These are phyloP conservation scores for Aspergillus pseudoterreus DNA, from an alignment of 2,329 filamentous ascomycete genomes.

Conservation along the genomic window DNA sequence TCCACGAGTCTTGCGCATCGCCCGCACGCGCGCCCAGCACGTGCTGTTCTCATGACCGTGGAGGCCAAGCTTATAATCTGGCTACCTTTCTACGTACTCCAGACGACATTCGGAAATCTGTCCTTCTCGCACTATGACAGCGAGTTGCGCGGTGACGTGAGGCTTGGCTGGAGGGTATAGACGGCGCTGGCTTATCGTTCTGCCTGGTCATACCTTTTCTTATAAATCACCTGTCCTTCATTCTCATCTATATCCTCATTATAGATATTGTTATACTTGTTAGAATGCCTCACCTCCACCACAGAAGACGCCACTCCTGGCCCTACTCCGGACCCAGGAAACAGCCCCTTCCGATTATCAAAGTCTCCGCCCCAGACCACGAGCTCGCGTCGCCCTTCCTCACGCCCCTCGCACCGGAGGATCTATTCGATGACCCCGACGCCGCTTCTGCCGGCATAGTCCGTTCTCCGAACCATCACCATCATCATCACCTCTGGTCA, in stretches of 20 bases:
- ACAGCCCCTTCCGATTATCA: constrained; percentile 17
- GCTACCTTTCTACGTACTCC: too few relatives aligned
- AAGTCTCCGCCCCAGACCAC: constrained; percentile 13
- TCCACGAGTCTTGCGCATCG: too few relatives aligned
- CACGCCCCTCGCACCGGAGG: constrained; percentile 18
- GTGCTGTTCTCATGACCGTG: too few relatives aligned
- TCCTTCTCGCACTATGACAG: too few relatives aligned
- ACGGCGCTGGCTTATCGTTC: neutral
- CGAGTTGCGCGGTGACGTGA: too few relatives aligned
- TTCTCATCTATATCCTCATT: neutral
- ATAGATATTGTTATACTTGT: neutral
- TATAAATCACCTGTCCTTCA: neutral
- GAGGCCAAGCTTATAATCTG: too few relatives aligned
- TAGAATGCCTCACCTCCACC: constrained; percentile 25
- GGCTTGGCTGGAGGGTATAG: too few relatives aligned
- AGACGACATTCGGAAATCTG: too few relatives aligned
- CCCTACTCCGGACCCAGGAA: constrained; percentile 29
- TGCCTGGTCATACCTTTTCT: neutral
- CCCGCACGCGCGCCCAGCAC: too few relatives aligned
- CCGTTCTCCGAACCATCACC: constrained; percentile 13
- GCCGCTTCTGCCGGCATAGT: constrained; percentile 34
- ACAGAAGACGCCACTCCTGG: constrained; percentile 35
- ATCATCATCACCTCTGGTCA: constrained; percentile 22
- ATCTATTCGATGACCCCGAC: constrained; percentile 27
- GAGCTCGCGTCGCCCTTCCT: constrained; percentile 11